A percentile compares a stretch with the other conserved stretches of the same genome.
Conservation (phyloP, 805 yeast genomes). For the Ogataea saltuana region DNA sequence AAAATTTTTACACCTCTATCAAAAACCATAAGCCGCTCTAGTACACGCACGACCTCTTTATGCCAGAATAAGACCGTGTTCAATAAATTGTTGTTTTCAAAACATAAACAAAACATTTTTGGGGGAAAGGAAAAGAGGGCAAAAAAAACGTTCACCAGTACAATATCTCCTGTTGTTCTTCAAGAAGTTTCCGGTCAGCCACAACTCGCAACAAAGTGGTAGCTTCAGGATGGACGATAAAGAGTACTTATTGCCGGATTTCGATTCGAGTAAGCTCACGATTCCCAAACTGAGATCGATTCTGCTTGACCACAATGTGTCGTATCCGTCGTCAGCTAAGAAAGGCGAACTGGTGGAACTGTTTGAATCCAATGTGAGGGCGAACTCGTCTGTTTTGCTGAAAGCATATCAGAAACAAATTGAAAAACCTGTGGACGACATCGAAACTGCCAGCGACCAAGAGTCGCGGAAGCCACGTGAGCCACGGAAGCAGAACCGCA, state of each 20-base stretch:
- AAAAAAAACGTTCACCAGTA: too few species aligned
- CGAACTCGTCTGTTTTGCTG: slow-evolving; percentile 46
- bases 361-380: slow-evolving; percentile 55
- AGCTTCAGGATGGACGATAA: slow-evolving; percentile 36
- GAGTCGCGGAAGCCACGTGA: too few species aligned
- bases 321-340: slow-evolving; percentile 61
- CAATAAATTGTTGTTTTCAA: slow-evolving; percentile 1
- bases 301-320: slow-evolving; percentile 61
- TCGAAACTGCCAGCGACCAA: slow-evolving; percentile 6
- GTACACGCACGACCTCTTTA: slow-evolving; percentile 2
- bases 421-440: slow-evolving; percentile 8
- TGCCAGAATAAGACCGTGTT: slow-evolving; percentile 7
- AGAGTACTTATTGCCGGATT: slow-evolving; percentile 44
- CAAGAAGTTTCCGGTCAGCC: too few species aligned
- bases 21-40: neutral
- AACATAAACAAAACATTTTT: slow-evolving; percentile 14
- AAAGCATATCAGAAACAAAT: slow-evolving; percentile 26
- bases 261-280: slow-evolving; percentile 64
- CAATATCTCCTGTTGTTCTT: too few species aligned
- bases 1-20: too few species aligned
- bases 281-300: slow-evolving; percentile 71
- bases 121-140: slow-evolving; percentile 2
- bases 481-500: neutral
- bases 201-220: too few species aligned
- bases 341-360: slow-evolving; percentile 64